Conservation (phyloP, 1,284 basidiomycete species). For the Cutaneotrichosporon spelunceum region DNA sequence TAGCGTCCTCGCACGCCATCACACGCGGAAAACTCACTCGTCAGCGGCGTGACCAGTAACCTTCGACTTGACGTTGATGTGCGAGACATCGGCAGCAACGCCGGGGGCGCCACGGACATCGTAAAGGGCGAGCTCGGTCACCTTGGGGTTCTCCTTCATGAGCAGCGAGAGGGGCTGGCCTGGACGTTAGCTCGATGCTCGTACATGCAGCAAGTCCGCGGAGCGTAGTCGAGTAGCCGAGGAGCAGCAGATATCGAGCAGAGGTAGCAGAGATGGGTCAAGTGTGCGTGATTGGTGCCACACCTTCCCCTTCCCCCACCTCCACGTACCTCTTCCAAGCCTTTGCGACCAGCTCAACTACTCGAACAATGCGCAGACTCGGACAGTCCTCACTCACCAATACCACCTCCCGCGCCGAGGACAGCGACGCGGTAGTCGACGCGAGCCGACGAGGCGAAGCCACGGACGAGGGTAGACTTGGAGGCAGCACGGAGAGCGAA, state of each 20-base stretch:
- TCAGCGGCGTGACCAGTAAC: conserved; percentile 63
- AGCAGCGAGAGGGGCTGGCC: conserved; percentile 89
- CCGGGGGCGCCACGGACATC: conserved; percentile 98
- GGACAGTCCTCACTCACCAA: conserved; percentile 53
- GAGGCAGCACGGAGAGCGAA: conserved; percentile 31
- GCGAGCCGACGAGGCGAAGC: conserved; percentile 50
- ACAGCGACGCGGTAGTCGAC: conserved; percentile 50
- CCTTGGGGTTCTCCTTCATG: conserved; percentile 76
- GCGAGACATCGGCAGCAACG: conserved; percentile 89
- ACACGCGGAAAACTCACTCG: conserved; percentile 39
- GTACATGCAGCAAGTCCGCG: neutral
- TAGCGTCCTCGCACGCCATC: neutral
- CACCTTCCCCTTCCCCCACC: neutral
- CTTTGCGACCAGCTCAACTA: neutral
- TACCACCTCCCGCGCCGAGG: conserved; percentile 57
- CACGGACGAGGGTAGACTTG: conserved; percentile 37
- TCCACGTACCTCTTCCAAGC: neutral
- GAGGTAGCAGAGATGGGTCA: neutral
- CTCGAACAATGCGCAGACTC: neutral
- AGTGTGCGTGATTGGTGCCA: neutral
- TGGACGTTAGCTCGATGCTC: conserved; percentile 6
- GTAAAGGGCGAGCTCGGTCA: conserved; percentile 82
- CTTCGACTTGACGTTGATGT: conserved; percentile 61
- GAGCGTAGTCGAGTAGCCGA: neutral
- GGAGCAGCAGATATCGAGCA: neutral